phyloP scores from a whole-genome alignment of 1,139 yeast species.

The Debaryomyces psychrophilus region DNA sequence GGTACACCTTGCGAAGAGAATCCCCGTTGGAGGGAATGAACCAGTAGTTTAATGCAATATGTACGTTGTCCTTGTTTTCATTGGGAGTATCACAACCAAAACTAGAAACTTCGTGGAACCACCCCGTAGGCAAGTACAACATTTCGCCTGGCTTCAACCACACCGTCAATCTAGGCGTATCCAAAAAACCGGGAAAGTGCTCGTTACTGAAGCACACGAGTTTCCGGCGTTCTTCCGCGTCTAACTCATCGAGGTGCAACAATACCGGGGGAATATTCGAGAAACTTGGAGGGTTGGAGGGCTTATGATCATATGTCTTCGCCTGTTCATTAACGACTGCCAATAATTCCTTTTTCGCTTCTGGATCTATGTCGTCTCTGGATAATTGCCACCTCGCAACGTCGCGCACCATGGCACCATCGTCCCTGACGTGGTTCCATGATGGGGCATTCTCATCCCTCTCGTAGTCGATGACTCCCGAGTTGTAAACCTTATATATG shows the following conservation, averaged over 20 bases:
- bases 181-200: constrained; percentile 52
- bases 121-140: constrained; percentile 73
- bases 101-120: constrained; percentile 85
- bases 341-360: constrained; percentile 12
- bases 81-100: constrained; percentile 37
- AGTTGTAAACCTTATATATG: constrained; percentile 49
- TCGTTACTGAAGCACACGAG: constrained; percentile 32
- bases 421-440: constrained; percentile 63
- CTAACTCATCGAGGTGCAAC: constrained; percentile 58
- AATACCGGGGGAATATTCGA: constrained; percentile 63
- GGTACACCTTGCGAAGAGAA: constrained; percentile 37
- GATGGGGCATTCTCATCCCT: constrained; percentile 53
- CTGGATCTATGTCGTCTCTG: constrained; percentile 14
- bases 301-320: constrained; percentile 17
- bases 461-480: constrained; percentile 68
- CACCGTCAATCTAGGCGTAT: constrained; percentile 45
- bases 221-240: constrained; percentile 24
- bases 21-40: constrained; percentile 61
- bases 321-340: constrained; percentile 21
- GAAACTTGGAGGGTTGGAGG: constrained; percentile 68
- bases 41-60: constrained; percentile 75
- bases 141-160: constrained; percentile 63
- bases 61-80: constrained; percentile 36
- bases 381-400: constrained; percentile 41
- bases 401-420: constrained; percentile 60